Percentiles rank a stretch among this genome's conserved stretches.
These are phyloP conservation scores for Asterella californica DNA, from an alignment of 225 moss, liverwort and hornwort genomes.

Conservation along the genomic window DNA sequence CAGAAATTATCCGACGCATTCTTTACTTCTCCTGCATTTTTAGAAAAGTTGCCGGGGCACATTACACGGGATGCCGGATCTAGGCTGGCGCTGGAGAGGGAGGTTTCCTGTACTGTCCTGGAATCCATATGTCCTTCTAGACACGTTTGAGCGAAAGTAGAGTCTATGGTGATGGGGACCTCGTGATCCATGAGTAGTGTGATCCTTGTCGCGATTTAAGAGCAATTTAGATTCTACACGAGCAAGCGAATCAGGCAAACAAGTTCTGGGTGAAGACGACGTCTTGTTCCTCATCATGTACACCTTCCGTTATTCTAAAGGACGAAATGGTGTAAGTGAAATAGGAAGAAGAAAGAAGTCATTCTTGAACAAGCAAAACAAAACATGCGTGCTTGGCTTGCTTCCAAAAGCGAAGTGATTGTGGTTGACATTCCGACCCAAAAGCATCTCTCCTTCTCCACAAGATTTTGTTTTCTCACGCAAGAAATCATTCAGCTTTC, in stretches of 20 bases:
- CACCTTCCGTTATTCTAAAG: too few species aligned
- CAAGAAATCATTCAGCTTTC: not conserved
- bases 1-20: too few species aligned
- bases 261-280: not conserved
- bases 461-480: not conserved
- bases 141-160: not conserved
- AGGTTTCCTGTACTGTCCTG: not conserved
- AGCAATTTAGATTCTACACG: not conserved
- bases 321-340: not conserved
- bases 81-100: too few species aligned
- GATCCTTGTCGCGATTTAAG: not conserved
- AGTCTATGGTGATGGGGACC: not conserved
- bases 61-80: too few species aligned
- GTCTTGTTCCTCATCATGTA: not conserved
- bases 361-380: not conserved
- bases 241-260: not conserved
- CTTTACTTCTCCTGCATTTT: too few species aligned
- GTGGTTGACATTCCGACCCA: constrained; percentile 12
- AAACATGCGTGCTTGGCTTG: not conserved
- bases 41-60: too few species aligned
- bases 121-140: not conserved
- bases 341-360: not conserved
- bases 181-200: not conserved
- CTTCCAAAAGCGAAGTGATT: constrained; percentile 3
- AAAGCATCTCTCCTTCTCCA: constrained; percentile 11